Evolutionary conservation across 2,329 filamentous ascomycete genomes (phyloP).

Genomic region (Sphaceloma murrayae): DNA sequence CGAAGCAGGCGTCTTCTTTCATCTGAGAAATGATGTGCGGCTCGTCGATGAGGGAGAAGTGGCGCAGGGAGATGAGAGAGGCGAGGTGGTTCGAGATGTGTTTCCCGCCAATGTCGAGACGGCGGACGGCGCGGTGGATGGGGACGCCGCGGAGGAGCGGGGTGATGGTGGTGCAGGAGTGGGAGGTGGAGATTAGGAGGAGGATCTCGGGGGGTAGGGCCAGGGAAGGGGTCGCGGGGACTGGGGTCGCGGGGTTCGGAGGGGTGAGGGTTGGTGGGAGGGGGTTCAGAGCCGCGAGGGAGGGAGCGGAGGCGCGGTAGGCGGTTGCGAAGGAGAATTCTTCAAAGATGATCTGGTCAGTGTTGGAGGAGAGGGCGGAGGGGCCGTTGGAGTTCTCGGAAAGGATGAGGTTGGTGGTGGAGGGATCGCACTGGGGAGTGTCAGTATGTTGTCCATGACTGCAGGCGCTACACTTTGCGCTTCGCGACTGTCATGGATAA

Average conservation of each 20-base stretch:
- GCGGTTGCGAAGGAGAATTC: conserved; percentile 90
- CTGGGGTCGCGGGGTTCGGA: conserved; percentile 31
- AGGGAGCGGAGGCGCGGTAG: conserved; percentile 61
- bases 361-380: conserved; percentile 72
- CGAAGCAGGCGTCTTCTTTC: conserved; percentile 81
- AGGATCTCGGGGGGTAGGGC: conserved; percentile 52
- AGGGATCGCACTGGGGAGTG: conserved; percentile 53
- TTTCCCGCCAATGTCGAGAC: conserved; percentile 87
- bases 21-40: conserved; percentile 90
- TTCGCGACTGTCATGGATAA: background rate
- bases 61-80: conserved; percentile 76
- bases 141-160: conserved; percentile 74
- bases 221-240: background rate
- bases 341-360: conserved; percentile 95
- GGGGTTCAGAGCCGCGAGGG: conserved; percentile 67
- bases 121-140: conserved; percentile 68
- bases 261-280: conserved; percentile 19
- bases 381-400: conserved; percentile 79
- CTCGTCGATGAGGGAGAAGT: conserved; percentile 94
- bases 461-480: too few relatives aligned
- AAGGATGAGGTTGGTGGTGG: conserved; percentile 73
- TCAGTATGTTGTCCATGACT: too few relatives aligned
- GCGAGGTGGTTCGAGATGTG: conserved; percentile 88
- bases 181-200: conserved; percentile 84
- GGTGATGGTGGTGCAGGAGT: conserved; percentile 85